These are phyloP conservation scores for Hypoxylon lienhwacheense DNA, from an alignment of 495 filamentous ascomycete species.

Conservation along the genomic window DNA sequence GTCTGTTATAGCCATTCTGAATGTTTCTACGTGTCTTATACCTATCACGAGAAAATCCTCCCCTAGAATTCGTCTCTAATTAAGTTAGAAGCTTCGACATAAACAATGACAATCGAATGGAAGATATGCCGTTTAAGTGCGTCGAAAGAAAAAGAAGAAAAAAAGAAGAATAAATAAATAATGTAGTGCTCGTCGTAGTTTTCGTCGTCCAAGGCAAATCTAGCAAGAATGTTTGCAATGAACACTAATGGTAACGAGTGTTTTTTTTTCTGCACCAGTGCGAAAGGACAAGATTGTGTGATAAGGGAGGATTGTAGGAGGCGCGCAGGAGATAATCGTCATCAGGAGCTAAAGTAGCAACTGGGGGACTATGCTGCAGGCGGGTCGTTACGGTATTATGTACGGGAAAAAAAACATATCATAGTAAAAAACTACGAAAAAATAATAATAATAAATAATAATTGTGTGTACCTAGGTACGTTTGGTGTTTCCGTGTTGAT, in stretches of 20 bases:
- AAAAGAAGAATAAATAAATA: no score
- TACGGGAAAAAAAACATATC: not conserved
- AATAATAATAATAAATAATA: no score
- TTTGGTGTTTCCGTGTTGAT: constrained; percentile 35
- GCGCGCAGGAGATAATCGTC: constrained; percentile 17
- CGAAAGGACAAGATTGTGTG: constrained; percentile 2
- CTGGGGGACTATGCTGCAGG: not conserved
- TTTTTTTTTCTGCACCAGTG: not conserved
- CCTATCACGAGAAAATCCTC: constrained; percentile 10
- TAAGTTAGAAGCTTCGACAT: constrained; percentile 26
- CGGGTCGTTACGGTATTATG: constrained; percentile 2
- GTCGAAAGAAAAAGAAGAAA: no score
- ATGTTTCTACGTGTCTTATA: not conserved
- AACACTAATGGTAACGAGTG: constrained; percentile 5
- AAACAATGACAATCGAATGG: constrained; percentile 17
- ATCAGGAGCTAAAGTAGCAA: constrained; percentile 18
- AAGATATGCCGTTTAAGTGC: not conserved
- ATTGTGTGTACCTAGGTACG: no score
- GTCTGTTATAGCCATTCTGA: constrained; percentile 40
- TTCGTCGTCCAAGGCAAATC: constrained; percentile 2
- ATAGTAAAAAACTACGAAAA: no score
- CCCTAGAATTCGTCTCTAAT: constrained; percentile 14
- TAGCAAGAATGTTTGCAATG: constrained; percentile 3
- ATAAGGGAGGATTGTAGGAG: constrained; percentile 13
- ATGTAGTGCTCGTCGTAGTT: not conserved